phyloP scores from a whole-genome alignment of 129 eudicot species.

The Flaveria sonorensis region DNA sequence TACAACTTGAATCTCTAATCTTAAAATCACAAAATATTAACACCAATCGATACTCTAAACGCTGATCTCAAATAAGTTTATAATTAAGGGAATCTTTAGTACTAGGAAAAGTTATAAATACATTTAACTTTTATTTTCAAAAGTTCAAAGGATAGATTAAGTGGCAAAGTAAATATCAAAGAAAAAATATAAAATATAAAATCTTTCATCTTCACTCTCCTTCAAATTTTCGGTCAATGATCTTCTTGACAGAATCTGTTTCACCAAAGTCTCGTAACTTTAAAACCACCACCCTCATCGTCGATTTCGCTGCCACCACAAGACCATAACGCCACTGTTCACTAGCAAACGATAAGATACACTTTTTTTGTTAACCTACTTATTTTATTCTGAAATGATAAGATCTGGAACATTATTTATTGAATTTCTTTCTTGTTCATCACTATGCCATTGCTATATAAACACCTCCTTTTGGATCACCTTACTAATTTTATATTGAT shows the following conservation, averaged over 20 bases:
- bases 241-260: constrained; percentile 29
- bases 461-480: no score
- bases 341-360: no score
- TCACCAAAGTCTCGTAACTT: background rate
- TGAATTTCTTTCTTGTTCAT: no score
- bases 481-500: no score
- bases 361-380: no score
- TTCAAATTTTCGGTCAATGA: constrained; percentile 32
- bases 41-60: no score
- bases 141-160: background rate
- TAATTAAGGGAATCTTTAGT: background rate
- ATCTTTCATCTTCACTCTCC: constrained; percentile 27
- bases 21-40: no score
- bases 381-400: no score
- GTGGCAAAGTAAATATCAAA: background rate
- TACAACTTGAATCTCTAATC: no score
- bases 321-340: background rate
- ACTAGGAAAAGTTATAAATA: constrained; percentile 6
- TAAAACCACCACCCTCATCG: background rate
- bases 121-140: background rate
- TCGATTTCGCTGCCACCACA: constrained; percentile 6
- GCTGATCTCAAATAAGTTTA: no score
- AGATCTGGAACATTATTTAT: no score
- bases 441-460: no score
- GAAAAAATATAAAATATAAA: background rate